Percentiles rank a stretch among this genome's conserved stretches.
phyloP scores from a whole-genome alignment of 768 basidiomycete species.

The Mycena pura region DNA sequence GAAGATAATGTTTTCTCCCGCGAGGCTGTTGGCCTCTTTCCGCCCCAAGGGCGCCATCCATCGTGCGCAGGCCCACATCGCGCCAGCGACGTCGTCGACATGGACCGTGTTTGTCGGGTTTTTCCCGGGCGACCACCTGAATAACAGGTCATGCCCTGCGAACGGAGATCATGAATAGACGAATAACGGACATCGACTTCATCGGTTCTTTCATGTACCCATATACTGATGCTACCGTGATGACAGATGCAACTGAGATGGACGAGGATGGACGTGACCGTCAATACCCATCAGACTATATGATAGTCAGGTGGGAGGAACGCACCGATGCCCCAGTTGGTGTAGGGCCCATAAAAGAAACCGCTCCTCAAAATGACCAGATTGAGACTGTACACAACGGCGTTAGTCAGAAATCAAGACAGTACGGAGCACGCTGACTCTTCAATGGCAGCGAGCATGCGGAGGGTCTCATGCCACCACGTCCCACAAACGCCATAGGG shows the following conservation, averaged over 20 bases:
- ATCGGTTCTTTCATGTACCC: constrained; percentile 84
- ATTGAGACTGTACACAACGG: constrained; percentile 62
- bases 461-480: constrained; percentile 91
- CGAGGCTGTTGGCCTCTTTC: constrained; percentile 63
- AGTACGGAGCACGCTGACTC: constrained; percentile 53
- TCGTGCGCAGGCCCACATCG: constrained; percentile 75
- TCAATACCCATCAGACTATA: constrained; percentile 18
- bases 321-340: constrained; percentile 72
- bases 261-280: too few relatives aligned
- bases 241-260: constrained; percentile 70
- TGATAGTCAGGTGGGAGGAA: constrained; percentile 24
- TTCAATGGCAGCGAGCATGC: constrained; percentile 75
- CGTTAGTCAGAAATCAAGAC: constrained; percentile 21
- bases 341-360: constrained; percentile 83
- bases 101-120: constrained; percentile 80
- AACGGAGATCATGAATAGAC: too few relatives aligned
- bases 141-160: constrained; percentile 19
- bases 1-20: constrained; percentile 71
- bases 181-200: constrained; percentile 69
- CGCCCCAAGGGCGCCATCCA: constrained; percentile 78
- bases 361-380: constrained; percentile 80
- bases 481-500: constrained; percentile 73
- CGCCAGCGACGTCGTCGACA: constrained; percentile 79
- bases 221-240: constrained; percentile 81
- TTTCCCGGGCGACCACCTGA: constrained; percentile 82